These are phyloP conservation scores for Stereocaulon alpinum DNA, from an alignment of 495 filamentous ascomycete genomes.

Conservation along the genomic window DNA sequence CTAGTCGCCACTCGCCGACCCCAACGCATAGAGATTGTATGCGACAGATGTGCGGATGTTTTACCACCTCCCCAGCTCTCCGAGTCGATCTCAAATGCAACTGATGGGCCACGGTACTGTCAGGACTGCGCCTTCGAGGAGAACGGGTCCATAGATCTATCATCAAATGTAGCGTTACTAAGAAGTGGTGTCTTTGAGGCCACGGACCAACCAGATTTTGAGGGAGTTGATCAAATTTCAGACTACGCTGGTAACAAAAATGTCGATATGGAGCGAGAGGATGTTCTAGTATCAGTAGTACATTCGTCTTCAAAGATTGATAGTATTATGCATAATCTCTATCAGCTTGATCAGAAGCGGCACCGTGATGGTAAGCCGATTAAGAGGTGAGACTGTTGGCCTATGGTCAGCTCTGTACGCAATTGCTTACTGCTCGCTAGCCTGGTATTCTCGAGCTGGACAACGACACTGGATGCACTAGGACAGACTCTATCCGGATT, in stretches of 20 bases:
- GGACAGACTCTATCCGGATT: background rate
- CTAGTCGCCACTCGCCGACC: background rate
- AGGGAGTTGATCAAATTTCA: background rate
- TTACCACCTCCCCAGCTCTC: background rate
- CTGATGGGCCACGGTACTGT: background rate
- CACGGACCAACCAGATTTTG: background rate
- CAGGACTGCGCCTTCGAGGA: constrained; percentile 1
- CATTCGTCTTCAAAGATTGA: constrained; percentile 3
- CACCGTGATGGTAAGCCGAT: background rate
- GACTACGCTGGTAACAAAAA: background rate
- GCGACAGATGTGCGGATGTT: background rate
- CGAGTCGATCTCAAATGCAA: background rate
- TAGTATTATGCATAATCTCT: constrained; percentile 1
- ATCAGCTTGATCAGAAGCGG: background rate
- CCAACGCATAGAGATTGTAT: background rate
- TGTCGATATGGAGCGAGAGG: background rate
- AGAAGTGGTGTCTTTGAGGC: background rate
- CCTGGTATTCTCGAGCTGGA: constrained; percentile 20
- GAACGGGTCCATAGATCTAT: background rate
- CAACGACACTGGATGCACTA: constrained; percentile 11
- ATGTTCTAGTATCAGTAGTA: background rate
- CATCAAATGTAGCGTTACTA: background rate
- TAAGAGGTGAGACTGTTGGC: constrained; percentile 6
- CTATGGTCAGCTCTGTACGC: too few species aligned
- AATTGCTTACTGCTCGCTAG: background rate